Percentiles rank a stretch among this genome's conserved stretches.
phyloP scores from a whole-genome alignment of 495 filamentous ascomycete genomes.

The Copromyces sp. region DNA sequence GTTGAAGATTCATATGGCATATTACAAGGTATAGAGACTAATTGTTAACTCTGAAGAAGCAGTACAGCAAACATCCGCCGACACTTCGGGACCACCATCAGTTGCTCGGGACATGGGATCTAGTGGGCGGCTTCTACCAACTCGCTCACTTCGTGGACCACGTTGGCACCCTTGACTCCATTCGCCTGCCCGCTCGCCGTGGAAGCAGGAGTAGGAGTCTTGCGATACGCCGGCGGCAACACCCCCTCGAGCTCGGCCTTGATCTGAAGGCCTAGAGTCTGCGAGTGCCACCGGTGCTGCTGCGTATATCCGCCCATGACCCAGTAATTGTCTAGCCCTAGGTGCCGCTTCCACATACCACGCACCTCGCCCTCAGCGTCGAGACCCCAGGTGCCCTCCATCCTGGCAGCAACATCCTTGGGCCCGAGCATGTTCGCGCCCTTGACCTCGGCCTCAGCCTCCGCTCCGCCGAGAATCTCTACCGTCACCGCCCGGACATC shows the following conservation, averaged over 20 bases:
- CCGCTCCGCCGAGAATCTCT: constrained; percentile 10
- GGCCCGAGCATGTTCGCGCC: constrained; percentile 8
- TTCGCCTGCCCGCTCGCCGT: too few species aligned
- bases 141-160: too few species aligned
- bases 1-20: too few species aligned
- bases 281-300: constrained; percentile 23
- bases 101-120: too few species aligned
- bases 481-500: constrained; percentile 10
- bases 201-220: constrained; percentile 6
- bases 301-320: constrained; percentile 17
- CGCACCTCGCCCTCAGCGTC: constrained; percentile 26
- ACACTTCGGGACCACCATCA: too few species aligned
- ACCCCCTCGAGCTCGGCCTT: constrained; percentile 20
- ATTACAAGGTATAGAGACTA: too few species aligned
- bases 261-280: constrained; percentile 23
- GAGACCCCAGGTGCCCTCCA: constrained; percentile 22
- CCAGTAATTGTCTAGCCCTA: constrained; percentile 24
- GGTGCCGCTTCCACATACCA: constrained; percentile 22
- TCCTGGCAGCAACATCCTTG: constrained; percentile 14
- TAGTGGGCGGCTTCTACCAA: too few species aligned
- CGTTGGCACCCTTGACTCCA: too few species aligned
- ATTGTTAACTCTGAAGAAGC: too few species aligned
- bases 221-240: constrained; percentile 17
- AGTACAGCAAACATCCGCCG: too few species aligned
- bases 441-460: not conserved